Percentiles rank a stretch among this genome's conserved stretches.
Conservation (phyloP, 805 yeast species). For the Metschnikowia peoriensis region DNA sequence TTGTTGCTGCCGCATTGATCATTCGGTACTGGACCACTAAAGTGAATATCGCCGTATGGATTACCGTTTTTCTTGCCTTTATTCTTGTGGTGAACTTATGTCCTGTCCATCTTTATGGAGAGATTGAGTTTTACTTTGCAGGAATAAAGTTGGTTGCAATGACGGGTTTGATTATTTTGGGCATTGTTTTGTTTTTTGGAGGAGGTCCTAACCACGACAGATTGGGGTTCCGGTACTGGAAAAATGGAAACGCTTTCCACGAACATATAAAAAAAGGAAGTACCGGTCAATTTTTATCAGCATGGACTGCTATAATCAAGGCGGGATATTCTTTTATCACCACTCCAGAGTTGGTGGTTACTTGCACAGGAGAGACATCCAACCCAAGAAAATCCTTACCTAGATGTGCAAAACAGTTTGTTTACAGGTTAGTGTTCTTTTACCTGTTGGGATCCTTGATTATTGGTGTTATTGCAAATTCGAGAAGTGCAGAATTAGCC, state of each 20-base stretch:
- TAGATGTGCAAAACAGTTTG: slow-evolving; percentile 58
- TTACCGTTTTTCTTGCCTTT: slow-evolving; percentile 27
- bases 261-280: slow-evolving; percentile 39
- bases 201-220: slow-evolving; percentile 23
- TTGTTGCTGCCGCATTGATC: slow-evolving; percentile 19
- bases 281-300: slow-evolving; percentile 22
- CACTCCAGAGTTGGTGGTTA: slow-evolving; percentile 53
- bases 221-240: slow-evolving; percentile 22
- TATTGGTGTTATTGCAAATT: slow-evolving; percentile 38
- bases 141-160: slow-evolving; percentile 20
- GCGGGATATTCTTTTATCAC: slow-evolving; percentile 29
- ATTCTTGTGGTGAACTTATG: slow-evolving; percentile 16
- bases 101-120: slow-evolving; percentile 19
- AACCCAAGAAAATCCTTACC: slow-evolving; percentile 60
- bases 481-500: slow-evolving; percentile 25
- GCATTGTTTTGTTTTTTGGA: slow-evolving; percentile 21
- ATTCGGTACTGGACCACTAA: slow-evolving; percentile 21
- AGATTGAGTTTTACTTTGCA: slow-evolving; percentile 20
- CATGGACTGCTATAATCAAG: slow-evolving; percentile 27
- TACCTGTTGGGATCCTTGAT: slow-evolving; percentile 40
- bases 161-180: slow-evolving; percentile 21
- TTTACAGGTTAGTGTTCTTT: slow-evolving; percentile 48
- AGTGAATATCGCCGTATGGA: slow-evolving; percentile 39
- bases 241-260: slow-evolving; percentile 32
- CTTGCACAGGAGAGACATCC: slow-evolving; percentile 57